Evolutionary conservation across 1,284 basidiomycete genomes (phyloP).

Genomic region (Phellopilus nigrolimitatus): DNA sequence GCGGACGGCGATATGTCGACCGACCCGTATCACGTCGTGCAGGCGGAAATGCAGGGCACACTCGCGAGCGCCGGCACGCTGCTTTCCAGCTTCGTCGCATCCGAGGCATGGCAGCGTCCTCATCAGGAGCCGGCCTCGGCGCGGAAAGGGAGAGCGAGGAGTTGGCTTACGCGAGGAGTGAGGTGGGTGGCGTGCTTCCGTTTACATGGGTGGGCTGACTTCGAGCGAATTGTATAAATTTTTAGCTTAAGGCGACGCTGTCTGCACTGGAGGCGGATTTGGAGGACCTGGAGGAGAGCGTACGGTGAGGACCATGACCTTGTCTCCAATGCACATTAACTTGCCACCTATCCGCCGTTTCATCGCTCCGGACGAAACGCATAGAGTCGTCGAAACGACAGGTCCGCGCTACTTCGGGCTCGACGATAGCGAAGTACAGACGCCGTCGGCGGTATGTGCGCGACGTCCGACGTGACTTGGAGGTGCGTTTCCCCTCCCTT

Average conservation of each 20-base stretch:
- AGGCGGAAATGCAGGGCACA: conserved; percentile 69
- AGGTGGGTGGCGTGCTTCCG: conserved; percentile 47
- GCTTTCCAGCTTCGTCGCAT: conserved; percentile 74
- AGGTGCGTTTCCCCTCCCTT: conserved; percentile 49
- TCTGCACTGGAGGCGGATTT: conserved; percentile 77
- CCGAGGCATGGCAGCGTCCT: conserved; percentile 49
- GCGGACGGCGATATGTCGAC: conserved; percentile 56
- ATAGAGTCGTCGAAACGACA: conserved; percentile 75
- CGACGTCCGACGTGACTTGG: conserved; percentile 66
- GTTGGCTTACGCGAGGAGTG: conserved; percentile 66
- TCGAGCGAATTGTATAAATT: neutral
- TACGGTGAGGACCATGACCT: too few species aligned
- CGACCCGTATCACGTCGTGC: conserved; percentile 79
- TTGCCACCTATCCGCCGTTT: too few species aligned
- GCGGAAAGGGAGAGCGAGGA: conserved; percentile 63
- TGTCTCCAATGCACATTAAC: too few species aligned
- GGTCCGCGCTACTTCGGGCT: conserved; percentile 83
- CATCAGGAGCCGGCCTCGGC: neutral
- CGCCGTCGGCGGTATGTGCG: conserved; percentile 71
- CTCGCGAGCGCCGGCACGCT: conserved; percentile 66
- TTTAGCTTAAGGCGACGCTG: conserved; percentile 77
- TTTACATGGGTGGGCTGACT: neutral
- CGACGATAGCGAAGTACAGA: conserved; percentile 65
- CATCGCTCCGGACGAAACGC: too few species aligned
- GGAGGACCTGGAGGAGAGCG: conserved; percentile 85